Percentiles rank a stretch among this genome's conserved stretches.
Evolutionary conservation across 1,284 basidiomycete species (phyloP).

Genomic region (Rhodotorula sp.): DNA sequence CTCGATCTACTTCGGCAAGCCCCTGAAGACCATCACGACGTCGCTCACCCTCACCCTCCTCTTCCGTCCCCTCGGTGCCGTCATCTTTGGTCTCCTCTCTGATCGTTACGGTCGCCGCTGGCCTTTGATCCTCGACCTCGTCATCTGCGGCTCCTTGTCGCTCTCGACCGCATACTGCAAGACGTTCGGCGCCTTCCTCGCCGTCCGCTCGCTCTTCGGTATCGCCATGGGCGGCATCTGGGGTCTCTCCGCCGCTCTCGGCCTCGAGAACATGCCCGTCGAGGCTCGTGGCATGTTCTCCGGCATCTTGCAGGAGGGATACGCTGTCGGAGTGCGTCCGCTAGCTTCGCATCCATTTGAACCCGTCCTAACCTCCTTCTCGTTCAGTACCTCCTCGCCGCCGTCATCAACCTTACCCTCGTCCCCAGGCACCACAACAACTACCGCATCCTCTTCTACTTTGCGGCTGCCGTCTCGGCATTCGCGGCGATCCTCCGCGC

Average conservation of each 20-base stretch:
- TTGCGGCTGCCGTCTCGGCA: slow-evolving; percentile 63
- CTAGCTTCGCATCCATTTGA: no score
- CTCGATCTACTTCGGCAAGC: slow-evolving; percentile 14
- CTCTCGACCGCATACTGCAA: slow-evolving; percentile 62
- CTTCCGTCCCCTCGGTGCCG: slow-evolving; percentile 81
- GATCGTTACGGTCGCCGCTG: slow-evolving; percentile 57
- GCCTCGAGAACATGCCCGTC: slow-evolving; percentile 85
- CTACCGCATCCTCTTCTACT: slow-evolving; percentile 9
- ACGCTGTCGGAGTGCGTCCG: slow-evolving; percentile 28
- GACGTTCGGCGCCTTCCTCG: slow-evolving; percentile 54
- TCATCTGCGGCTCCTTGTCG: slow-evolving; percentile 52
- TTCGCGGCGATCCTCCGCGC: slow-evolving; percentile 71
- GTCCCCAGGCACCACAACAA: slow-evolving; percentile 44
- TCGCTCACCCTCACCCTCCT: slow-evolving; percentile 90
- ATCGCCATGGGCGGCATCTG: slow-evolving; percentile 55
- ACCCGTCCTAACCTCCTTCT: not conserved
- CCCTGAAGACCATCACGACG: slow-evolving; percentile 42
- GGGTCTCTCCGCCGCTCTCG: slow-evolving; percentile 54
- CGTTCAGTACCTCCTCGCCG: slow-evolving; percentile 15
- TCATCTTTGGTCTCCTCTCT: slow-evolving; percentile 61
- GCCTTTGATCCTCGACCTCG: slow-evolving; percentile 72
- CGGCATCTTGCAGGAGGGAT: slow-evolving; percentile 67
- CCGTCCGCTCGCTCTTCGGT: slow-evolving; percentile 50
- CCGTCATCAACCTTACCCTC: slow-evolving; percentile 33
- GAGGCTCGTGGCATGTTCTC: slow-evolving; percentile 75